Evolutionary conservation across 2,329 filamentous ascomycete species (phyloP).

Genomic region (Fonsecaea nubica): DNA sequence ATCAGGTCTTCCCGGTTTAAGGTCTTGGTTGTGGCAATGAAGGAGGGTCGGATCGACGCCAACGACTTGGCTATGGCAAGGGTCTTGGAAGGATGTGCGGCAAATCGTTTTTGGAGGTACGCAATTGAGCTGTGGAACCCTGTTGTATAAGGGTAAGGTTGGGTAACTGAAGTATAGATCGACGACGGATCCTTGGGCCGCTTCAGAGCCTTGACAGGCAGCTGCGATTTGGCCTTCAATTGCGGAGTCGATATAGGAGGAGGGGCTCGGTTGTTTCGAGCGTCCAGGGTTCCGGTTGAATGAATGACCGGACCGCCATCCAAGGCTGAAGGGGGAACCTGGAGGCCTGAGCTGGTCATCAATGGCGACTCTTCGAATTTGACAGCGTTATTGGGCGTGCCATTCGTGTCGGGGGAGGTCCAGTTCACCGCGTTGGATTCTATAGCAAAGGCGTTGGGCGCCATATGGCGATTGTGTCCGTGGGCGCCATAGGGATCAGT

Average conservation of each 20-base stretch:
- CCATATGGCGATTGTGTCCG: conserved; percentile 43
- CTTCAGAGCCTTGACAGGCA: conserved; percentile 47
- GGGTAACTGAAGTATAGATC: conserved; percentile 87
- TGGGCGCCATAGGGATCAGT: conserved; percentile 48
- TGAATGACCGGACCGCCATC: conserved; percentile 18
- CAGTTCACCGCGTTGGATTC: conserved; percentile 63
- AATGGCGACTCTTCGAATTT: conserved; percentile 44
- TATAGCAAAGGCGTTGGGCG: conserved; percentile 66
- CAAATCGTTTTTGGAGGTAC: conserved; percentile 77
- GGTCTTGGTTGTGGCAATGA: conserved; percentile 90
- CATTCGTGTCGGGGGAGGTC: conserved; percentile 64
- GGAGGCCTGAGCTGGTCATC: conserved; percentile 42
- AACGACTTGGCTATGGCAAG: conserved; percentile 85
- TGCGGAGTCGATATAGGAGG: conserved; percentile 51
- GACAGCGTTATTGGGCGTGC: conserved; percentile 54
- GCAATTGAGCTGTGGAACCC: conserved; percentile 89
- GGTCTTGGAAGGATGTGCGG: conserved; percentile 70
- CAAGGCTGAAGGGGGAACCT: conserved; percentile 26
- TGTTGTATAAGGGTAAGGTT: conserved; percentile 88
- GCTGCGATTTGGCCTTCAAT: conserved; percentile 48
- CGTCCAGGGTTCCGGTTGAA: conserved; percentile 39
- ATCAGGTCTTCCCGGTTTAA: conserved; percentile 86
- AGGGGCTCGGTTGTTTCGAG: conserved; percentile 46
- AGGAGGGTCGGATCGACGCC: conserved; percentile 86
- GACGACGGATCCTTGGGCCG: conserved; percentile 74